Evolutionary conservation across 1,139 yeast species (phyloP).

Genomic region (Zygoascus meyerae): DNA sequence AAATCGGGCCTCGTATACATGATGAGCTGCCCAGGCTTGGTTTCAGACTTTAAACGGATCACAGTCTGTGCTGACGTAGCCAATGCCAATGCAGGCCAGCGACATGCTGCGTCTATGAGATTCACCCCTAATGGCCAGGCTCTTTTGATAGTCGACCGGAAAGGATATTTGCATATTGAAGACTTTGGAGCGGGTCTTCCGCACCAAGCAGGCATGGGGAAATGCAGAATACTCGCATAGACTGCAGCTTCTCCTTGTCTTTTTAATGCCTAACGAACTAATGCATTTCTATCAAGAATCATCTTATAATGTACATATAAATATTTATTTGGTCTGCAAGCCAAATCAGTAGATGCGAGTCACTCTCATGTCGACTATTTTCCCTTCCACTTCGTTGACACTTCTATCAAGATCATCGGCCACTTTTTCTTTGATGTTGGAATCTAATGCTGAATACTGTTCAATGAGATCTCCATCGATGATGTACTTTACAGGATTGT

Average conservation of each 20-base stretch:
- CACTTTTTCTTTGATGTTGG: constrained; percentile 41
- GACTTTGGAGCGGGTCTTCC: constrained; percentile 88
- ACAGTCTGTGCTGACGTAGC: constrained; percentile 74
- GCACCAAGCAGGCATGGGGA: constrained; percentile 68
- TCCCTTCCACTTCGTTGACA: constrained; percentile 54
- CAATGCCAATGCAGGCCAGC: constrained; percentile 52
- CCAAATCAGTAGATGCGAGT: constrained; percentile 36
- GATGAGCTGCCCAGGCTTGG: constrained; percentile 51
- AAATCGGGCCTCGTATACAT: constrained; percentile 71
- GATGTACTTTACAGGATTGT: constrained; percentile 67
- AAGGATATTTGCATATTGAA: constrained; percentile 69
- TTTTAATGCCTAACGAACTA: constrained; percentile 1
- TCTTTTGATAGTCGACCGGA: constrained; percentile 69
- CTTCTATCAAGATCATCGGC: constrained; percentile 51
- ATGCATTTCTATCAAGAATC: not conserved
- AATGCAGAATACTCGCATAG: constrained; percentile 42
- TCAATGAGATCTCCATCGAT: constrained; percentile 89
- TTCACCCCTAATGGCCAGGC: constrained; percentile 81
- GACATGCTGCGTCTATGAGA: constrained; percentile 62
- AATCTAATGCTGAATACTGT: constrained; percentile 39
- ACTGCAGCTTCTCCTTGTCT: not conserved
- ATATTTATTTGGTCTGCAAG: not conserved
- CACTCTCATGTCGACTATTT: constrained; percentile 53
- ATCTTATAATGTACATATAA: not conserved
- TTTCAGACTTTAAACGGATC: constrained; percentile 47